A percentile compares a stretch with the other conserved stretches of the same genome.
Evolutionary conservation across 2,329 filamentous ascomycete genomes (phyloP).

Genomic region (Decorospora gaudefroyi): DNA sequence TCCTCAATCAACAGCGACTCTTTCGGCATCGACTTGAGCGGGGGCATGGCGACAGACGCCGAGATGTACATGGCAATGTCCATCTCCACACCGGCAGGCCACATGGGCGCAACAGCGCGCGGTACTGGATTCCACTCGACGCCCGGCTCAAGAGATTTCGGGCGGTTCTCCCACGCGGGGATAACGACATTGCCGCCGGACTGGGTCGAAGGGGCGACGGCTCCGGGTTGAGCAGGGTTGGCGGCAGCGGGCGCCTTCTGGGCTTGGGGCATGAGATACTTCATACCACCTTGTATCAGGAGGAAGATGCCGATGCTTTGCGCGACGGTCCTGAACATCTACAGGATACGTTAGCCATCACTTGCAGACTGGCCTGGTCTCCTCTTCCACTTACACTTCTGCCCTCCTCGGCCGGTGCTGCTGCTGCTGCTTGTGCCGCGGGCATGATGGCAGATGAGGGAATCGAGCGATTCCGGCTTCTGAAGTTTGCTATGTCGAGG

Average conservation of each 20-base stretch:
- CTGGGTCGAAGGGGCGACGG: constrained; percentile 23
- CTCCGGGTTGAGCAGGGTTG: constrained; percentile 27
- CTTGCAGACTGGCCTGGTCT: neutral
- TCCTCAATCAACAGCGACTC: constrained; percentile 78
- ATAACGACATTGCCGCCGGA: constrained; percentile 40
- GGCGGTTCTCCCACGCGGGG: constrained; percentile 45
- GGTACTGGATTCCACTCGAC: constrained; percentile 69
- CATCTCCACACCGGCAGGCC: constrained; percentile 75
- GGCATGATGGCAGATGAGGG: constrained; percentile 34
- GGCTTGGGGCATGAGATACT: constrained; percentile 56
- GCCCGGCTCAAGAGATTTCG: constrained; percentile 52
- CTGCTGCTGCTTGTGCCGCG: constrained; percentile 30
- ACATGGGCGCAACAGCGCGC: constrained; percentile 79
- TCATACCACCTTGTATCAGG: constrained; percentile 61
- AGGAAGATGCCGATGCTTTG: constrained; percentile 65
- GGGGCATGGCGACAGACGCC: constrained; percentile 69
- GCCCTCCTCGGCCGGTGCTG: constrained; percentile 23
- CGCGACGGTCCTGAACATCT: constrained; percentile 49
- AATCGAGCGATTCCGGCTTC: constrained; percentile 13
- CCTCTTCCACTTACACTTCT: constrained; percentile 30
- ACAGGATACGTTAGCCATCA: constrained; percentile 21
- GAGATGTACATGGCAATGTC: constrained; percentile 88
- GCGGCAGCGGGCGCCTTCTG: constrained; percentile 16
- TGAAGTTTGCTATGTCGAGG: constrained; percentile 11
- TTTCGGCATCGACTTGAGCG: constrained; percentile 66